Base-by-base conservation (phyloP, 441 rosid genomes). In the Isatis lusitanica region DNA sequence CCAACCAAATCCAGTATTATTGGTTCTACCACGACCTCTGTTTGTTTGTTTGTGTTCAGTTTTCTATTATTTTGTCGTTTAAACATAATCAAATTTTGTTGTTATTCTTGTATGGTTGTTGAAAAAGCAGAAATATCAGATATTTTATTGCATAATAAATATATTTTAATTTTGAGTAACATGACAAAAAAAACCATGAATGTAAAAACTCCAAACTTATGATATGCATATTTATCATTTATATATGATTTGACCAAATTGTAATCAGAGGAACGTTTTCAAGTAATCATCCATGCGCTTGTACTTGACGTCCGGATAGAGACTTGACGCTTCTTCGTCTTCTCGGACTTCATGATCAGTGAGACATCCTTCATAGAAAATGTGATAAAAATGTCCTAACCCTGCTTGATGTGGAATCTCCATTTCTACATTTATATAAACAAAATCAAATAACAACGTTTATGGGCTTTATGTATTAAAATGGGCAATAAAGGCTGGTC, bases 311-410 rank as follows among this genome's bases (percentile, higher is more conserved):
- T 88, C 91, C 0, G 96, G 94, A 73, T 93, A 93, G 9, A 93
- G 91, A 36, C 42, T 48, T 0, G 96, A 91, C 65, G 94, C 97
- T 80, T 91, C 97, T 55, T 57, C 85, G 7, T 74, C 85, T 73
- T 88, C 83, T n/a, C 79, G 85, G 8, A 87, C 85, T 66, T 91
- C 86, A 36, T 89, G 80, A 73, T 93, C 86, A 7, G 94, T 80
- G 30, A 91, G 73, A 57, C 97, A 86, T 10, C 97, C 93, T 68
- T 93, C 94, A 13, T 87, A 93, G 76, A 78, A 93, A 0, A 93
- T 81, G 59, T 93, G 94, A 73, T 83, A 87, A 74, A 88, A 91
- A 75, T 93, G 97, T 30, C 94, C 94, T 12, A 84, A 39, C 39
- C 90, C 98, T 2, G 81, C 96, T 60, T 86, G 80, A 1, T 13